Conservation (phyloP, 1,284 basidiomycete genomes). For the Trametes hirsuta region DNA sequence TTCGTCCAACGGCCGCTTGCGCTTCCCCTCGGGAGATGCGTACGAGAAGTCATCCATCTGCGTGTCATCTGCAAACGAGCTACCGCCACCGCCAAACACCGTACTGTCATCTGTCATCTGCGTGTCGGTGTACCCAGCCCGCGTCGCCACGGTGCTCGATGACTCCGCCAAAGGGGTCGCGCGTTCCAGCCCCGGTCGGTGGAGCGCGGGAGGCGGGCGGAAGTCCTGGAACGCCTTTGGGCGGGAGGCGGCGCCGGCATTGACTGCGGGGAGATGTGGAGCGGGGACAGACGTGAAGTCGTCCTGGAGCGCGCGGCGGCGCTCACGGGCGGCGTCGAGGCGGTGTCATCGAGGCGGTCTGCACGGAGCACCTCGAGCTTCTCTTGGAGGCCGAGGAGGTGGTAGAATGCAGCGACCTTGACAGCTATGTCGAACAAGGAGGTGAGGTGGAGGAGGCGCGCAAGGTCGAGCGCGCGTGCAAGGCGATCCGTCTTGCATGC, state of each 20-base stretch:
- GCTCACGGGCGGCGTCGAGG: slow-evolving; percentile 56
- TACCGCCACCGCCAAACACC: slow-evolving; percentile 15
- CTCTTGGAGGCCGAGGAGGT: slow-evolving; percentile 84
- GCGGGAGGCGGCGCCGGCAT: background rate
- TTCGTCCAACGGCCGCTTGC: slow-evolving; percentile 62
- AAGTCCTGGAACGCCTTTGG: slow-evolving; percentile 64
- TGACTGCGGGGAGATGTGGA: slow-evolving; percentile 34
- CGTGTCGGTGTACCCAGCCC: background rate
- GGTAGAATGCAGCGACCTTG: slow-evolving; percentile 92
- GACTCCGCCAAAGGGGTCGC: slow-evolving; percentile 58
- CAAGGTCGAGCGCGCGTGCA: slow-evolving; percentile 87
- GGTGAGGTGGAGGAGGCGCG: slow-evolving; percentile 77
- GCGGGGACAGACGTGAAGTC: slow-evolving; percentile 50
- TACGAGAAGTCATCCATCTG: slow-evolving; percentile 25
- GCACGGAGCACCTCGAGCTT: slow-evolving; percentile 78
- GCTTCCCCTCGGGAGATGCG: slow-evolving; percentile 51
- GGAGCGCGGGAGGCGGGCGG: slow-evolving; percentile 60
- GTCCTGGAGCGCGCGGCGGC: slow-evolving; percentile 57
- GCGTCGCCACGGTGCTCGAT: slow-evolving; percentile 7
- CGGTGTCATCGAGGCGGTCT: slow-evolving; percentile 61
- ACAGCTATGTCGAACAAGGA: slow-evolving; percentile 82
- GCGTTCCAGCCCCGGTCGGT: slow-evolving; percentile 65
- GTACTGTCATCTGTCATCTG: slow-evolving; percentile 27
- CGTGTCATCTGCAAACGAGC: slow-evolving; percentile 13
- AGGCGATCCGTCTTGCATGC: slow-evolving; percentile 91